A percentile compares a stretch with the other conserved stretches of the same genome.
These are phyloP conservation scores for Beauveria sp. DNA, from an alignment of 2,329 filamentous ascomycete genomes.

Conservation along the genomic window DNA sequence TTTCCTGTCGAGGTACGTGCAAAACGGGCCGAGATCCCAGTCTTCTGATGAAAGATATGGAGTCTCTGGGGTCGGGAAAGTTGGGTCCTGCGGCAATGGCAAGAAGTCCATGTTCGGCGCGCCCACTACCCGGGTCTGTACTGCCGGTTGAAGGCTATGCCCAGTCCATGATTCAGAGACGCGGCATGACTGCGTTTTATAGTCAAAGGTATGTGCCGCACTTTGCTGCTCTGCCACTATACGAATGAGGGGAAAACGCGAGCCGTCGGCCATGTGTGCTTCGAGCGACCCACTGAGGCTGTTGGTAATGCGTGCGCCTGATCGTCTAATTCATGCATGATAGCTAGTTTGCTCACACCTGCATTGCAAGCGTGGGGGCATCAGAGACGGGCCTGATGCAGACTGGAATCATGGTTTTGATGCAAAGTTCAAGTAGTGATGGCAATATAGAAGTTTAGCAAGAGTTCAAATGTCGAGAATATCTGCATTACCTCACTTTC, in stretches of 20 bases:
- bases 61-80: conserved; percentile 12
- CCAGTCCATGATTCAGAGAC: background rate
- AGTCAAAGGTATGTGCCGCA: background rate
- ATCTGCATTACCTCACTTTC: background rate
- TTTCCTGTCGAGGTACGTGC: conserved; percentile 18
- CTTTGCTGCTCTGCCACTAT: background rate
- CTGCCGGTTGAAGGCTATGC: background rate
- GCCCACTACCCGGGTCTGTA: background rate
- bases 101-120: conserved; percentile 17
- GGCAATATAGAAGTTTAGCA: background rate
- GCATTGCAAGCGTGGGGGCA: too few relatives aligned
- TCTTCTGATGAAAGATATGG: conserved; percentile 18
- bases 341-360: background rate
- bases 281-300: background rate
- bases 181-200: background rate
- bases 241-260: conserved; percentile 2
- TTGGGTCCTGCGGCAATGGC: conserved; percentile 15
- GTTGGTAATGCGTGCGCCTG: background rate
- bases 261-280: background rate
- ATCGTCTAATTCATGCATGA: background rate
- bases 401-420: accelerated
- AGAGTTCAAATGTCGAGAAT: too few relatives aligned
- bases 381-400: too few relatives aligned
- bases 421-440: background rate
- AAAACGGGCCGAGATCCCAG: conserved; percentile 22